Conservation (phyloP, 768 basidiomycete genomes). For the Candolleomyces efflorescens region DNA sequence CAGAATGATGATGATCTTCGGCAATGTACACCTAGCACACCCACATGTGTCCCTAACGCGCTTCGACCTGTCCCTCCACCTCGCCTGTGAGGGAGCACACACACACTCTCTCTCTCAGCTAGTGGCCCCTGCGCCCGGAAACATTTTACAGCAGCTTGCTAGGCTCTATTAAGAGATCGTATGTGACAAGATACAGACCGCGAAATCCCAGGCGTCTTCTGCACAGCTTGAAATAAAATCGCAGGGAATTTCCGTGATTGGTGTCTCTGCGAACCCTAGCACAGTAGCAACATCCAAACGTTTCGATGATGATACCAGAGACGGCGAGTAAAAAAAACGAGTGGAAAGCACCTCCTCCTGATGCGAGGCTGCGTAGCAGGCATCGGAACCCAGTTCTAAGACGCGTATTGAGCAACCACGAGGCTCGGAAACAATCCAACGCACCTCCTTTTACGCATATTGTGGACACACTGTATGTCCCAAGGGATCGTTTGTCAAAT, state of each 20-base stretch:
- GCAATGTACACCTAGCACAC: no score
- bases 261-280: conserved; percentile 11
- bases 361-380: neutral
- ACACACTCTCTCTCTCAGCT: neutral
- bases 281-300: neutral
- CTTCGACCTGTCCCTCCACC: no score
- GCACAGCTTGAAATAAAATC: conserved; percentile 39
- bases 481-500: neutral
- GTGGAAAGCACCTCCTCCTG: conserved; percentile 28
- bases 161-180: neutral
- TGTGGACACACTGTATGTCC: conserved; percentile 13
- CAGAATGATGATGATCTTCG: no score
- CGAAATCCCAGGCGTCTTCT: conserved; percentile 51
- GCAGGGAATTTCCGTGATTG: conserved; percentile 51
- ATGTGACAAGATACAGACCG: conserved; percentile 40
- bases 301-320: conserved; percentile 26
- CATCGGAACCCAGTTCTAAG: neutral
- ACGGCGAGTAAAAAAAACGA: conserved; percentile 43
- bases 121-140: neutral
- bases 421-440: neutral
- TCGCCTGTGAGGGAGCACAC: neutral
- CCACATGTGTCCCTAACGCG: no score
- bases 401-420: no score
- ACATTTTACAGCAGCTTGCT: no score
- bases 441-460: conserved; percentile 41